phyloP scores from a whole-genome alignment of 306 rosid species.

The Benincasa hispida region DNA sequence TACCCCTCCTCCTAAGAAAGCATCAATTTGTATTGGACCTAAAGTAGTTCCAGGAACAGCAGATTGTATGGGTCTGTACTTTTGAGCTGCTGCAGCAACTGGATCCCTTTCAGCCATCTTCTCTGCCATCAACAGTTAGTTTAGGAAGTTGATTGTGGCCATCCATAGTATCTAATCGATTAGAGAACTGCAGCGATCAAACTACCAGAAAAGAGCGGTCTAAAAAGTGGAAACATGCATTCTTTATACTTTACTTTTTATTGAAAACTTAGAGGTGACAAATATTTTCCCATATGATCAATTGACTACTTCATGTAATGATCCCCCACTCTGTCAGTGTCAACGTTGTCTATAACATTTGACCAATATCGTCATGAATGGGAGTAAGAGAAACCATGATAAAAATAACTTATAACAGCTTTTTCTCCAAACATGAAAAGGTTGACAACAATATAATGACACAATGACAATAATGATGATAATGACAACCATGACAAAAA shows the following conservation, averaged over 20 bases:
- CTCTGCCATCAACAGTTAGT: constrained; percentile 31
- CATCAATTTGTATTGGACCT: constrained; percentile 86
- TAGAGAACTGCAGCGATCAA: background rate
- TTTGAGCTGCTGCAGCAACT: constrained; percentile 86
- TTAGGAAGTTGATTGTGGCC: background rate
- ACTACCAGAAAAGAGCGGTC: background rate
- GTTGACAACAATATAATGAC: too few species aligned
- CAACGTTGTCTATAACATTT: background rate
- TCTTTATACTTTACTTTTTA: too few species aligned
- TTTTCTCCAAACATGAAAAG: too few species aligned
- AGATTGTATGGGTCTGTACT: constrained; percentile 86
- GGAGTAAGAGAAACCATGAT: background rate
- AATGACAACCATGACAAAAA: too few species aligned
- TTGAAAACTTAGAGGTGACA: background rate
- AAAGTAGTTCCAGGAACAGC: constrained; percentile 98
- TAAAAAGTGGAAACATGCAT: background rate
- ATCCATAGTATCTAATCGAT: background rate
- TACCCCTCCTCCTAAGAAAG: constrained; percentile 95
- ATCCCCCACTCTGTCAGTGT: background rate
- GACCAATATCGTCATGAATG: background rate
- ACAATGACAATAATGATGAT: too few species aligned
- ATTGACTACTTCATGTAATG: background rate
- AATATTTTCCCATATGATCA: background rate
- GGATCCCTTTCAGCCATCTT: constrained; percentile 69
- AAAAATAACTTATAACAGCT: too few species aligned